Percentiles rank a stretch among this genome's conserved stretches.
Conservation (phyloP, 2,329 filamentous ascomycete species). For the Dothidotthia symphoricarpi region DNA sequence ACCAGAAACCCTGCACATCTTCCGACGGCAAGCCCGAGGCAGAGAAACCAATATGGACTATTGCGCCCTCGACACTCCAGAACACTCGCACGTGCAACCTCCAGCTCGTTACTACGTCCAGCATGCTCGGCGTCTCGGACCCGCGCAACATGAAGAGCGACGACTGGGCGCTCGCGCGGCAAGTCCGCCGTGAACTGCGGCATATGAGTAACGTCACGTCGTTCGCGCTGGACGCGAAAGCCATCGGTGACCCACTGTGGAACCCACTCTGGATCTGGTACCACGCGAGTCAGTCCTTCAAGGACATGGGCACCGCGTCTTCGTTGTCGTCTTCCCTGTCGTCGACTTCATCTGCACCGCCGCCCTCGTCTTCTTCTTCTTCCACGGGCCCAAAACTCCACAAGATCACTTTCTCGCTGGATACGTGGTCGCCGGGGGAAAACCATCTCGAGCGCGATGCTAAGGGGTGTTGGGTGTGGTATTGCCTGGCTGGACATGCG, state of each 20-base stretch:
- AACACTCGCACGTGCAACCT: slow-evolving; percentile 29
- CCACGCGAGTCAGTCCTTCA: slow-evolving; percentile 36
- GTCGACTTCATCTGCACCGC: slow-evolving; percentile 4
- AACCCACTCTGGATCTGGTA: slow-evolving; percentile 44
- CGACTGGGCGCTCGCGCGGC: slow-evolving; percentile 32
- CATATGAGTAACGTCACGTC: slow-evolving; percentile 17
- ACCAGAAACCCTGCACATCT: slow-evolving; percentile 5
- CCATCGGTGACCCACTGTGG: slow-evolving; percentile 41
- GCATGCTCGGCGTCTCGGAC: slow-evolving; percentile 38
- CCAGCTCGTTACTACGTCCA: slow-evolving; percentile 33
- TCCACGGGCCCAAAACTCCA: slow-evolving; percentile 26
- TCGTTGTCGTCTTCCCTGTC: background rate
- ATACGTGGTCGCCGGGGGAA: slow-evolving; percentile 39
- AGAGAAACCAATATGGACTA: too few species aligned
- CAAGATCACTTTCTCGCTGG: slow-evolving; percentile 36
- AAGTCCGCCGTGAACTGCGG: slow-evolving; percentile 25
- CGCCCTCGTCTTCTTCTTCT: too few species aligned
- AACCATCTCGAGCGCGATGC: slow-evolving; percentile 32
- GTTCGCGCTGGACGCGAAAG: slow-evolving; percentile 34
- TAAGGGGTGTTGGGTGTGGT: slow-evolving; percentile 35
- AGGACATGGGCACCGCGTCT: slow-evolving; percentile 24
- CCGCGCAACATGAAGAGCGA: slow-evolving; percentile 36
- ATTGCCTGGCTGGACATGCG: slow-evolving; percentile 29
- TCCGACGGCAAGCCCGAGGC: too few species aligned
- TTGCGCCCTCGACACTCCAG: slow-evolving; percentile 20